Conservation (phyloP, 768 basidiomycete genomes). For the Calocera viscosa region DNA sequence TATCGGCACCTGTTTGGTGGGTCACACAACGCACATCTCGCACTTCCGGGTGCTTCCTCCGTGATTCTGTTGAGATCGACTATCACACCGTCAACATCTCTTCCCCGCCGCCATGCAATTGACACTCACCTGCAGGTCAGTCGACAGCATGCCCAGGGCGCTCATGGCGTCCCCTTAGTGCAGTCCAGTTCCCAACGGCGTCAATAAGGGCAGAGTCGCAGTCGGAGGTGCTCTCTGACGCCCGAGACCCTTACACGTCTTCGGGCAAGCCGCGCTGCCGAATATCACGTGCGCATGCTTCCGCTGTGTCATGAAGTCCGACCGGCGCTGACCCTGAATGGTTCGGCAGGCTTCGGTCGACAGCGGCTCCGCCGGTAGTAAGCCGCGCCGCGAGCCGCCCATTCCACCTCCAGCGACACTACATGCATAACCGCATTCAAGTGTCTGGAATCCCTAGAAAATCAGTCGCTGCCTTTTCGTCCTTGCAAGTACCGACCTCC, state of each 20-base stretch:
- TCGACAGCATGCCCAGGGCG: slow-evolving; percentile 31
- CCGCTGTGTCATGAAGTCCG: not conserved
- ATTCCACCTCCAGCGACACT: no score
- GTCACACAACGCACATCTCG: slow-evolving; percentile 53
- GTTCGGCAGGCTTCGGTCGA: not conserved
- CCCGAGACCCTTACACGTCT: not conserved
- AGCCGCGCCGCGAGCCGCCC: not conserved
- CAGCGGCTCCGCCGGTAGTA: not conserved
- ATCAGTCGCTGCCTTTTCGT: not conserved
- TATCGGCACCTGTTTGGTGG: slow-evolving; percentile 6
- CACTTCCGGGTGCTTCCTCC: slow-evolving; percentile 82
- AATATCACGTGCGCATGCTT: not conserved
- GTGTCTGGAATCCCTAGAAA: no score
- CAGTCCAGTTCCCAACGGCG: slow-evolving; percentile 6
- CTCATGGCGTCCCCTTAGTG: slow-evolving; percentile 18
- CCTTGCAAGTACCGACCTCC: not conserved
- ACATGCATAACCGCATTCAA: no score
- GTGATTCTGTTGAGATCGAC: slow-evolving; percentile 80
- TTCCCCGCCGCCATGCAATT: not conserved
- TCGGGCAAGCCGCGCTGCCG: not conserved
- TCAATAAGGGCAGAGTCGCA: not conserved
- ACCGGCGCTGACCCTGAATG: not conserved
- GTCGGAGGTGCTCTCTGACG: not conserved
- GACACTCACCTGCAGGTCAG: slow-evolving; percentile 48
- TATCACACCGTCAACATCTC: slow-evolving; percentile 23